Conservation (phyloP, 2,329 filamentous ascomycete species). For the Huntiella savannae region DNA sequence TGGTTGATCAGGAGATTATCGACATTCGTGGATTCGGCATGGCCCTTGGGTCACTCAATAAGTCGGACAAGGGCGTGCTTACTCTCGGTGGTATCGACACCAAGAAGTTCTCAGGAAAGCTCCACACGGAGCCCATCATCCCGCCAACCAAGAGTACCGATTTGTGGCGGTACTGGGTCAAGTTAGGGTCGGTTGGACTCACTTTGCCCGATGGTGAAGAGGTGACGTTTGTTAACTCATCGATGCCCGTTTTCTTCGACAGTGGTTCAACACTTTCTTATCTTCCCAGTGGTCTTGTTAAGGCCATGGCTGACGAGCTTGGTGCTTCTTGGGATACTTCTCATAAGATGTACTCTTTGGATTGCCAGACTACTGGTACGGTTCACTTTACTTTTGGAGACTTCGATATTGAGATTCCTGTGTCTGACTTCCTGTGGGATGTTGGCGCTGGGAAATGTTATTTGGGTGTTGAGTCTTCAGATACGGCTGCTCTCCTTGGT, state of each 20-base stretch:
- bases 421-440: slow-evolving; percentile 28
- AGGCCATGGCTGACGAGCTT: slow-evolving; percentile 24
- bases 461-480: slow-evolving; percentile 27
- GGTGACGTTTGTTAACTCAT: slow-evolving; percentile 17
- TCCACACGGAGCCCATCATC: slow-evolving; percentile 17
- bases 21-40: slow-evolving; percentile 18
- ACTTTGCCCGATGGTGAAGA: neutral
- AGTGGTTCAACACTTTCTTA: slow-evolving; percentile 50
- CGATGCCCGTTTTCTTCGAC: slow-evolving; percentile 36
- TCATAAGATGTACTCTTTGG: slow-evolving; percentile 29
- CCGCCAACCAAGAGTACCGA: slow-evolving; percentile 15
- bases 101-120: slow-evolving; percentile 23
- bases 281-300: slow-evolving; percentile 37
- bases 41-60: slow-evolving; percentile 17
- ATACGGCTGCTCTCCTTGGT: slow-evolving; percentile 20
- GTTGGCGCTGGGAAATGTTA: slow-evolving; percentile 19
- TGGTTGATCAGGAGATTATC: slow-evolving; percentile 16
- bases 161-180: slow-evolving; percentile 23
- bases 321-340: slow-evolving; percentile 24
- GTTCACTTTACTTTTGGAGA: slow-evolving; percentile 31
- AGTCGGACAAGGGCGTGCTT: slow-evolving; percentile 16
- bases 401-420: slow-evolving; percentile 24
- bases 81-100: slow-evolving; percentile 30
- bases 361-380: slow-evolving; percentile 22
- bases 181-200: slow-evolving; percentile 21